phyloP scores from a whole-genome alignment of 108 stramenopile genomes.

The Asterionellopsis glacialis region DNA sequence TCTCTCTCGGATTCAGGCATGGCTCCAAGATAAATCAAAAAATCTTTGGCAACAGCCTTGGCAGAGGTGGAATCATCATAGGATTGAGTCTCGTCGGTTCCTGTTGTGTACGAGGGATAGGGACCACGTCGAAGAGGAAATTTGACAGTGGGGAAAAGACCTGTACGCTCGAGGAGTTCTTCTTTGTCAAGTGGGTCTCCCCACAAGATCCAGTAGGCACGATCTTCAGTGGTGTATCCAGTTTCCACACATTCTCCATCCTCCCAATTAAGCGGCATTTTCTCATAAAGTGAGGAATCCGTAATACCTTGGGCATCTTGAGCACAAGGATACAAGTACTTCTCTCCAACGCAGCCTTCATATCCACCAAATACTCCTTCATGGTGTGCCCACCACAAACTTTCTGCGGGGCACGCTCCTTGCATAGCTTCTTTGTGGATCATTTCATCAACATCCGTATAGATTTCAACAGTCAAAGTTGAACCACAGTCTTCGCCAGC shows the following conservation, averaged over 20 bases:
- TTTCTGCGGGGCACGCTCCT: slow-evolving; percentile 18
- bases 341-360: slow-evolving; percentile 22
- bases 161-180: slow-evolving; percentile 19
- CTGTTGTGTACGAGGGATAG: slow-evolving; percentile 16
- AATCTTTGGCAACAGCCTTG: slow-evolving; percentile 13
- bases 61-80: slow-evolving; percentile 19
- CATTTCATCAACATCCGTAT: slow-evolving; percentile 13
- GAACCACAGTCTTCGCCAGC: no score
- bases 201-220: slow-evolving; percentile 24
- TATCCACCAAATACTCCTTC: slow-evolving; percentile 23
- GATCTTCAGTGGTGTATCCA: slow-evolving; percentile 16
- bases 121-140: slow-evolving; percentile 22
- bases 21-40: slow-evolving; percentile 25
- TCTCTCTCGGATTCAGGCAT: slow-evolving; percentile 14
- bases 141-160: slow-evolving; percentile 14
- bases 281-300: not conserved
- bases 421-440: slow-evolving; percentile 7
- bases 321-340: slow-evolving; percentile 17
- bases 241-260: slow-evolving; percentile 21
- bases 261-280: not conserved
- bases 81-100: not conserved
- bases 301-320: slow-evolving; percentile 6
- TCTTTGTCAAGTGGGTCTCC: slow-evolving; percentile 31
- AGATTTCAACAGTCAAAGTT: slow-evolving; percentile 10
- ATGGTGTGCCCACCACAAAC: slow-evolving; percentile 18